Evolutionary conservation across 1,284 basidiomycete species (phyloP).

Genomic region (Lentinula novae-zelandiae): DNA sequence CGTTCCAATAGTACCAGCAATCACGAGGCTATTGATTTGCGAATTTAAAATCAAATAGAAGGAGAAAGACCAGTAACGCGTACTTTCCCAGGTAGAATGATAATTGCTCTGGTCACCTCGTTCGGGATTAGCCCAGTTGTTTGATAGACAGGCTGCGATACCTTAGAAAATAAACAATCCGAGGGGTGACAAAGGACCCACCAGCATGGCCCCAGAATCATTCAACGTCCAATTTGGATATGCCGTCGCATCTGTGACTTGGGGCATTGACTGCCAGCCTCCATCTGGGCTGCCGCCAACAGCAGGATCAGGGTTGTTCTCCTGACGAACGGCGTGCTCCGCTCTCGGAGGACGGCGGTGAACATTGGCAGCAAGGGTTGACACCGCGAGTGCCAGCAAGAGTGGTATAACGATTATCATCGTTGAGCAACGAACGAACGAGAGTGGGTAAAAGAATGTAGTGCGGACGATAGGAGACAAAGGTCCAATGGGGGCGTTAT

Average conservation of each 20-base stretch:
- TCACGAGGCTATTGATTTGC: not conserved
- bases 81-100: not conserved
- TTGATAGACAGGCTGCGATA: constrained; percentile 1
- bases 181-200: not conserved
- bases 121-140: not conserved
- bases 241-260: not conserved
- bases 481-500: too few species aligned
- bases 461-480: not conserved
- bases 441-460: not conserved
- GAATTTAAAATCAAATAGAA: not conserved
- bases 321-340: not conserved
- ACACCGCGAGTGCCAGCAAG: not conserved
- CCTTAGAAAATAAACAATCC: too few species aligned
- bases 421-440: not conserved
- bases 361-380: not conserved
- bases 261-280: constrained; percentile 4
- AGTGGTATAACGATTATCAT: not conserved
- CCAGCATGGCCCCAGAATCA: not conserved
- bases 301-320: not conserved
- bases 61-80: not conserved
- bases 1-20: constrained; percentile 4
- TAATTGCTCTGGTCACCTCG: constrained; percentile 3
- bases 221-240: not conserved
- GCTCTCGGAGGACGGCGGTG: not conserved
- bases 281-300: not conserved